A percentile compares a stretch with the other conserved stretches of the same genome.
These are phyloP conservation scores for Ceratocystis papillata DNA, from an alignment of 2,329 filamentous ascomycete species.

Conservation along the genomic window DNA sequence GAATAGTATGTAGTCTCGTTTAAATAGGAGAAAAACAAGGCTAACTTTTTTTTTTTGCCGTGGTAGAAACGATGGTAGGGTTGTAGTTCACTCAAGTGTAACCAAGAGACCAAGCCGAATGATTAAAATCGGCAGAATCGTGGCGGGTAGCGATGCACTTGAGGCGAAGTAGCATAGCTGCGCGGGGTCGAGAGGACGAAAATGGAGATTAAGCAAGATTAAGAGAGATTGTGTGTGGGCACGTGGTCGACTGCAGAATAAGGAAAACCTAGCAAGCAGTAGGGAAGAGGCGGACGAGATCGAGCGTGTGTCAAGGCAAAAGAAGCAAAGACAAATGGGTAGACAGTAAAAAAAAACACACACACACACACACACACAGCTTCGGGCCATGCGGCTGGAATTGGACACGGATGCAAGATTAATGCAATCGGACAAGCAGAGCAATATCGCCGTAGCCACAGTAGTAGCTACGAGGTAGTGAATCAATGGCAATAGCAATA, in stretches of 20 bases:
- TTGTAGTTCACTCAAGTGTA: neutral
- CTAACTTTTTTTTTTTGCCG: no score
- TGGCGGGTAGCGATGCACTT: neutral
- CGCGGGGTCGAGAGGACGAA: constrained; percentile 12
- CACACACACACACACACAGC: neutral
- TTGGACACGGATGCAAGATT: constrained; percentile 7
- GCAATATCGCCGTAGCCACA: neutral
- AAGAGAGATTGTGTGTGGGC: neutral
- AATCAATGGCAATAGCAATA: no score
- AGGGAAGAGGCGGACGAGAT: neutral
- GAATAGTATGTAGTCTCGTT: neutral
- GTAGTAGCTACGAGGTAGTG: neutral
- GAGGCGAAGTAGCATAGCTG: neutral
- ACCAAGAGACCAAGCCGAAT: neutral
- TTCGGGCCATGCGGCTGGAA: neutral
- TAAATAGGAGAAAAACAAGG: neutral
- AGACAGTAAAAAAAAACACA: neutral
- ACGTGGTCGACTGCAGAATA: neutral
- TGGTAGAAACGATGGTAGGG: neutral
- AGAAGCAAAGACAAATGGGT: neutral
- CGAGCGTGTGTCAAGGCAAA: neutral
- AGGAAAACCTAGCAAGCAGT: neutral
- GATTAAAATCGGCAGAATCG: neutral
- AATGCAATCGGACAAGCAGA: neutral
- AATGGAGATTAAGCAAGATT: neutral